Base-by-base conservation (phyloP, 139 green algal genomes). In the Yamagishiella unicocca region DNA sequence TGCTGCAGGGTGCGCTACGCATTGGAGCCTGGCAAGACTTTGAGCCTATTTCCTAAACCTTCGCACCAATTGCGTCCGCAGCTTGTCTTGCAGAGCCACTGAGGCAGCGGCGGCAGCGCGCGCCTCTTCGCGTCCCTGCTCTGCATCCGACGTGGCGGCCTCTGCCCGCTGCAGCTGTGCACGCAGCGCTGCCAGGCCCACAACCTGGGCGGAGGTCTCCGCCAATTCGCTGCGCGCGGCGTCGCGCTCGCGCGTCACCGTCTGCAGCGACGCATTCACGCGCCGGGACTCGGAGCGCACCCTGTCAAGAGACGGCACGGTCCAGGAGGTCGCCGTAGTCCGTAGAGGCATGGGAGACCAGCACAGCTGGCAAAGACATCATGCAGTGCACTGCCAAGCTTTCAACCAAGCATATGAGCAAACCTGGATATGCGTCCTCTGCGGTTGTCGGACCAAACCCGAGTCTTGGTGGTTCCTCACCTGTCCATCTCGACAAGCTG, bases 401-500 rank as follows among this genome's bases (percentile, higher is more conserved):
- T n/a, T n/a, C n/a, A n/a, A n/a, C n/a, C n/a, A n/a, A n/a, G n/a
- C n/a, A n/a, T n/a, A n/a, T n/a, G n/a, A n/a, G n/a, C n/a, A n/a
- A n/a, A n/a, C n/a, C n/a, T n/a, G n/a, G n/a, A n/a, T n/a, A n/a
- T n/a, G n/a, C n/a, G n/a, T n/a, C n/a, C n/a, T n/a, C n/a, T n/a
- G n/a, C n/a, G n/a, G n/a, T n/a, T n/a, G n/a, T n/a, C n/a, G n/a
- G n/a, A n/a, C n/a, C n/a, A n/a, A n/a, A n/a, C n/a, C n/a, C n/a
- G n/a, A n/a, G n/a, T n/a, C n/a, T n/a, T n/a, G n/a, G n/a, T n/a
- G n/a, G n/a, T n/a, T n/a, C n/a, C 53, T 1, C 19, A 81, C 82
- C 67, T 87, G 8, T 87, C 82, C 82, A 87, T 87, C 33, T 87
- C 82, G 0, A 87, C 50, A 9, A 87, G 82, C 46, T 87, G 82